phyloP scores from a whole-genome alignment of 106 monocot species.

The Allium cepa region DNA sequence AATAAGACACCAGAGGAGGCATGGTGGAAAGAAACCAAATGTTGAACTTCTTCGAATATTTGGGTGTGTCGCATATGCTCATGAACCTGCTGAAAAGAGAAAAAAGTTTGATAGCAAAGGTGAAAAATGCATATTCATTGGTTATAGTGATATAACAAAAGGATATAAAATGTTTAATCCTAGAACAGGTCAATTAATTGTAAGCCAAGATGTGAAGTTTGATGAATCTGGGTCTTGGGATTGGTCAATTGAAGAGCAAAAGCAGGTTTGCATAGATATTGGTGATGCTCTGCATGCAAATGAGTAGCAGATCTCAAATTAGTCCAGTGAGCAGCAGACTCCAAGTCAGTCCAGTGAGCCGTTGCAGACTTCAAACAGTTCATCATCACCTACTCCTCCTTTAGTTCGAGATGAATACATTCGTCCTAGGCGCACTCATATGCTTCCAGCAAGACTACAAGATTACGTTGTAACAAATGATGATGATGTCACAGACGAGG shows the following conservation, averaged over 20 bases:
- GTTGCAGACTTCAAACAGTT: background rate
- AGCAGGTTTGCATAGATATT: too few species aligned
- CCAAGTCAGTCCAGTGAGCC: background rate
- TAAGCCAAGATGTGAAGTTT: conserved; percentile 1
- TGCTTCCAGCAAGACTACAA: background rate
- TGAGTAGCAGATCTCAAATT: too few species aligned
- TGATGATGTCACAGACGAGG: background rate
- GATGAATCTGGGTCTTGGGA: too few species aligned
- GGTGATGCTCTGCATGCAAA: too few species aligned
- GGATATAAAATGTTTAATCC: background rate
- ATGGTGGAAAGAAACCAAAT: background rate
- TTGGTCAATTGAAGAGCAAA: too few species aligned
- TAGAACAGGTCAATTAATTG: conserved; percentile 1
- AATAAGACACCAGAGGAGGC: background rate
- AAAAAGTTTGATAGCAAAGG: background rate
- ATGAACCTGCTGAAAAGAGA: background rate
- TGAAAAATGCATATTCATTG: background rate
- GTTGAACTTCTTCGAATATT: background rate
- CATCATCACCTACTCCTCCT: background rate
- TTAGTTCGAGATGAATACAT: background rate
- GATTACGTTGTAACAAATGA: conserved; percentile 2
- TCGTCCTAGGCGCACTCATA: background rate
- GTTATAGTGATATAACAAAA: background rate
- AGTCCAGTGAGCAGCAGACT: background rate
- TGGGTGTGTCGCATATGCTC: conserved; percentile 4